These are phyloP conservation scores for Casuarina cunninghamiana DNA, from an alignment of 306 rosid genomes.

Conservation along the genomic window DNA sequence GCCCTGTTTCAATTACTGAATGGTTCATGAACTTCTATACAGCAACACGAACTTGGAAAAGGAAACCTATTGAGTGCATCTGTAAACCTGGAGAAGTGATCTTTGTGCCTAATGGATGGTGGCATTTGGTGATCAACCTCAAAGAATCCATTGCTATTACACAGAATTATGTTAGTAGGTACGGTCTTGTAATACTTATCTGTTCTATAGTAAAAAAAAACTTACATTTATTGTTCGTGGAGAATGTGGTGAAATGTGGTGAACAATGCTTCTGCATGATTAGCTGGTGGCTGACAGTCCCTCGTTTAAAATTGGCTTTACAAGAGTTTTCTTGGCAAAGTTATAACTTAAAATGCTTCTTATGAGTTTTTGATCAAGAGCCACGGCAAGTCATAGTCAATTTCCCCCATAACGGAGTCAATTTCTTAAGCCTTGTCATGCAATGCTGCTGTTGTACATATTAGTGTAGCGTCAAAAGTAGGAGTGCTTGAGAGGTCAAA, in stretches of 20 bases:
- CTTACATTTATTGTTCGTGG: conserved; percentile 1
- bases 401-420: neutral
- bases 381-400: neutral
- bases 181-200: conserved; percentile 19
- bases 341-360: neutral
- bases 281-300: neutral
- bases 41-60: conserved; percentile 69
- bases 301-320: neutral
- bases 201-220: conserved; percentile 1
- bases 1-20: conserved; percentile 89
- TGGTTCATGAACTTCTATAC: conserved; percentile 98
- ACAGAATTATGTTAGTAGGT: conserved; percentile 94
- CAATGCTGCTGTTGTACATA: neutral
- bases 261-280: neutral
- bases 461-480: neutral
- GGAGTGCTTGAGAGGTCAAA: neutral
- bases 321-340: neutral
- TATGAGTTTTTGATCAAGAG: neutral
- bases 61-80: conserved; percentile 79
- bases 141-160: conserved; percentile 95
- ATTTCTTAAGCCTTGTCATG: neutral
- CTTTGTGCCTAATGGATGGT: conserved; percentile 96
- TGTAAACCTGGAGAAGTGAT: conserved; percentile 91
- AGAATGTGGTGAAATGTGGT: neutral
- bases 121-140: conserved; percentile 96